Base-by-base conservation (phyloP, 2,329 filamentous ascomycete species). In the Colletotrichum liriopes region DNA sequence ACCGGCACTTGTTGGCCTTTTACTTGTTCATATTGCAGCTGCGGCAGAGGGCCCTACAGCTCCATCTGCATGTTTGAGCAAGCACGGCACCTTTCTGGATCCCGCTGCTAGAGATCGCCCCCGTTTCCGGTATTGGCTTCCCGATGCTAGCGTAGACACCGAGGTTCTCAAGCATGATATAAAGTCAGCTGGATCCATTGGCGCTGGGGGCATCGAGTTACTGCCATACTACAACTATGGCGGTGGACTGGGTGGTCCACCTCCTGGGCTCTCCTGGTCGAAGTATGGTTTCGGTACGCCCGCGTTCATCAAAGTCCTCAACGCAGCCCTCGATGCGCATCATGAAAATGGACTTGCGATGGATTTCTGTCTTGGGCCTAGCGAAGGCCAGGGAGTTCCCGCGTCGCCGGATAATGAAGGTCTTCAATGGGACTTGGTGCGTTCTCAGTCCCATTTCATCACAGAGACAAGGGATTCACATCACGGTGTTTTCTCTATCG, bases 351-450 rank as follows among this genome's bases (percentile, higher is more conserved):
- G 77, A 0, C 55, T 87, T 12, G 66, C 82, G 5, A 80, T 88
- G 75, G 86, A 88, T 73, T 85, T 86, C 74, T 78, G 82, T 0
- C 59, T 87, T 1, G 86, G 86, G 0, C 82, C 86, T 0, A 86
- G 85, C 71, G 83, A 86, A 74, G 86, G 86, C 5, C 80, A 83
- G 56, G 86, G 86, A 18, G 84, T 86, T 3, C 86, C 85, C 1
- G 80, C 82, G 0, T 73, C 76, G 1, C 66, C 73, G 1, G 74
- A 78, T 29, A 77, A 80, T 56, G 79, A 81, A 6, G 83, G 82
- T 0, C 75, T 82, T 12, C 71, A 77, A 65, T 82, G 77, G 78
- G 76, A 84, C 67, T 59, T 84, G 68, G 61, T 70, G 58, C 52
- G 59, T 54, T 39, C 5, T 16, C 2, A 43, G 1, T 16, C 35